These are phyloP conservation scores for Sclerotinia trifoliorum DNA, from an alignment of 2,329 filamentous ascomycete species.

Conservation along the genomic window DNA sequence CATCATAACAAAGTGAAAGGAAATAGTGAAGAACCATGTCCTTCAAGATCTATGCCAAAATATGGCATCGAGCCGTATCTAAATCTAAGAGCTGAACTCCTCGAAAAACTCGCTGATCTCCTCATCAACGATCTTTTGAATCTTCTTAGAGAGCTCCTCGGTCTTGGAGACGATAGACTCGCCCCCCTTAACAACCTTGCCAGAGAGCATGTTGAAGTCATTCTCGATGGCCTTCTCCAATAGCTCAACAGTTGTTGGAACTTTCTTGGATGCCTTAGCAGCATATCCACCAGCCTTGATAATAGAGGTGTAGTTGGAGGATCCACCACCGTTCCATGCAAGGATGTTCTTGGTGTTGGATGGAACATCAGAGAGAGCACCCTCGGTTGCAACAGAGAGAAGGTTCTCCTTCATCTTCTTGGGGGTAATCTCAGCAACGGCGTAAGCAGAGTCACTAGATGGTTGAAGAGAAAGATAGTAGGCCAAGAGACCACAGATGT, in stretches of 20 bases:
- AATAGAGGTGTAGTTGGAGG: slow-evolving; percentile 85
- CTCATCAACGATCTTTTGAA: slow-evolving; percentile 60
- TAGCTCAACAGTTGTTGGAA: slow-evolving; percentile 56
- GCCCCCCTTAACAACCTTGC: slow-evolving; percentile 55
- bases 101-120: slow-evolving; percentile 60
- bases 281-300: slow-evolving; percentile 71
- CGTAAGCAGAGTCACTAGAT: slow-evolving; percentile 82
- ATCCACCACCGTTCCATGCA: slow-evolving; percentile 97
- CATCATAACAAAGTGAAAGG: slow-evolving; percentile 35
- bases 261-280: slow-evolving; percentile 49
- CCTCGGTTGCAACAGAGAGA: slow-evolving; percentile 77
- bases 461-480: slow-evolving; percentile 98
- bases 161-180: slow-evolving; percentile 55
- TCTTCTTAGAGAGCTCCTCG: slow-evolving; percentile 62
- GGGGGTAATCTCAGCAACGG: slow-evolving; percentile 84
- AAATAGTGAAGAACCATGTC: slow-evolving; percentile 27
- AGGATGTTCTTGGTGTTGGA: slow-evolving; percentile 88
- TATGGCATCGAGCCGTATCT: slow-evolving; percentile 27
- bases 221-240: slow-evolving; percentile 60
- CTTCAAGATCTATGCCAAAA: slow-evolving; percentile 29
- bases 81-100: slow-evolving; percentile 43
- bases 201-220: slow-evolving; percentile 55
- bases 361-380: slow-evolving; percentile 77
- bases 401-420: slow-evolving; percentile 91
- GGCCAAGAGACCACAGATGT: slow-evolving; percentile 92